Evolutionary conservation across 495 filamentous ascomycete species (phyloP).

Genomic region (Penicillium egyptiacum): DNA sequence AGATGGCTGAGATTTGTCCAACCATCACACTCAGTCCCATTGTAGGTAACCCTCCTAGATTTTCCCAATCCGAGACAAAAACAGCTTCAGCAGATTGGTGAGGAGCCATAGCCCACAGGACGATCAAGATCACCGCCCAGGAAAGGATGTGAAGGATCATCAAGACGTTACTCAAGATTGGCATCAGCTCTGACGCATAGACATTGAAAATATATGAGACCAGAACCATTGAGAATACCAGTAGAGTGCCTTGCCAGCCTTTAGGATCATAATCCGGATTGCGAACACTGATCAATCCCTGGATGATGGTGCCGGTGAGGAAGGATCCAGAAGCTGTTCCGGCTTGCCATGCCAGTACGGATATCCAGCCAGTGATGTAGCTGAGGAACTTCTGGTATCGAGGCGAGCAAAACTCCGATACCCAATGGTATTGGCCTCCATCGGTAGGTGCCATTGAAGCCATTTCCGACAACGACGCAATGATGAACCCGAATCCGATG

Average conservation of each 20-base stretch:
- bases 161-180: neutral
- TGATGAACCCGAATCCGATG: neutral
- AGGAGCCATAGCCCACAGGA: neutral
- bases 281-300: constrained; percentile 45
- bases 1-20: neutral
- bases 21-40: neutral
- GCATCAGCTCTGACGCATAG: neutral
- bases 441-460: constrained; percentile 20
- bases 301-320: constrained; percentile 43
- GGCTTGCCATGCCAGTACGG: constrained; percentile 28
- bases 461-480: neutral
- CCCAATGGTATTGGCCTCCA: constrained; percentile 42
- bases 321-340: constrained; percentile 34
- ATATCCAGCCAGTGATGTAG: constrained; percentile 36
- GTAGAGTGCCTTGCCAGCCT: constrained; percentile 44
- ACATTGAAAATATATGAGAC: neutral
- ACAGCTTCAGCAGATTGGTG: neutral
- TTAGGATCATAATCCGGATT: constrained; percentile 38
- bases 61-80: neutral
- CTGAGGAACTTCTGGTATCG: constrained; percentile 27
- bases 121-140: neutral
- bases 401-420: constrained; percentile 31
- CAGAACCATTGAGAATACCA: neutral
- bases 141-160: neutral
- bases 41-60: neutral